phyloP scores from a whole-genome alignment of 306 rosid genomes.

The Echinosophora koreensis region DNA sequence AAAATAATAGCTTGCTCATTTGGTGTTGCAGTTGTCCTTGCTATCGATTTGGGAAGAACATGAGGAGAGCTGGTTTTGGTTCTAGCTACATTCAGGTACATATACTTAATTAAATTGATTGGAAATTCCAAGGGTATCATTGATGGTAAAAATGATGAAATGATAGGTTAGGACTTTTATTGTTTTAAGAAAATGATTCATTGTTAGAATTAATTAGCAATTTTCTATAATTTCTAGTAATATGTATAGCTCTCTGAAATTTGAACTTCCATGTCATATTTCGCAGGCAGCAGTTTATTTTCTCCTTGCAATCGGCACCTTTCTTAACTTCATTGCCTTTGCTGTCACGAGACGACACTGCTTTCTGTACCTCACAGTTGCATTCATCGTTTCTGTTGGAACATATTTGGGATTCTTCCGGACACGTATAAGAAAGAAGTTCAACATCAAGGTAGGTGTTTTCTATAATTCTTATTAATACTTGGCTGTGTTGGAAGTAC shows the following conservation, averaged over 20 bases:
- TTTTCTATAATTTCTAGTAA: neutral
- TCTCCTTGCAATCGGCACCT: constrained; percentile 54
- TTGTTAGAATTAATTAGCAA: neutral
- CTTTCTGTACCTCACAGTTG: constrained; percentile 69
- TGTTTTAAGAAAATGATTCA: neutral
- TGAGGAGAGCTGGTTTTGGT: constrained; percentile 90
- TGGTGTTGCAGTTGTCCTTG: constrained; percentile 81
- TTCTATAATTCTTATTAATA: neutral
- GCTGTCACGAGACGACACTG: constrained; percentile 63
- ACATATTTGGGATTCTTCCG: constrained; percentile 81
- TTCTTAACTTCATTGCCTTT: constrained; percentile 70
- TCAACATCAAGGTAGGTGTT: constrained; percentile 77
- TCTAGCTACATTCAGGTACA: constrained; percentile 70
- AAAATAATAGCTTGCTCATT: constrained; percentile 5
- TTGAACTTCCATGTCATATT: constrained; percentile 20
- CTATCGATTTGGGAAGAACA: constrained; percentile 91
- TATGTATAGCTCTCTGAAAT: neutral
- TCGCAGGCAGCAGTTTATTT: constrained; percentile 75
- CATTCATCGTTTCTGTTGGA: constrained; percentile 61
- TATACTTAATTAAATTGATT: constrained; percentile 24
- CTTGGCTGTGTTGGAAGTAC: neutral
- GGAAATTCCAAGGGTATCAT: neutral
- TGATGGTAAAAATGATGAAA: neutral
- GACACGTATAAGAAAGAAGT: constrained; percentile 69
- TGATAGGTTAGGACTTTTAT: neutral